Base-by-base conservation (phyloP, 441 rosid genomes). In the Brassica hybrid region DNA sequence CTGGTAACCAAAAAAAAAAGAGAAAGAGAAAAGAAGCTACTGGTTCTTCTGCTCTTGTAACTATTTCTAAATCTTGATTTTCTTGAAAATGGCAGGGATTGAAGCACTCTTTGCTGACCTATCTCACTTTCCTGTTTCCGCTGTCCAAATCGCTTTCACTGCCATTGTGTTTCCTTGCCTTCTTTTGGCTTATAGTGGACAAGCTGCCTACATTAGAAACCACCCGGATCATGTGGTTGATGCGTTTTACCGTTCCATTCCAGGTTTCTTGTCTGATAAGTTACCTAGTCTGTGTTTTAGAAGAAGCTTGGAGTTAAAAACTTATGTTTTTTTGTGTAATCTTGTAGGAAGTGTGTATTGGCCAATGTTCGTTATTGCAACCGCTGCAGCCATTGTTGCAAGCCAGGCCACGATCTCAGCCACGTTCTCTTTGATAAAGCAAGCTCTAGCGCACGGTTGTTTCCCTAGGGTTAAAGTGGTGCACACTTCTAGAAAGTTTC, bases 91-190 rank as follows among this genome's bases (percentile, higher is more conserved):
- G 80, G 32, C 88, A 94, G 99, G 99, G 69, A 95, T 94, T 0
- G 98, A 95, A 83, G 99, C 99, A 11, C 96, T 95, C 79, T 95
- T 93, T 50, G 99, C 99, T 7, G 99, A 95, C 79, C 85, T 94
- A 52, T 85, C 90, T 41, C 94, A 94, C 85, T 94, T 93, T 83
- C 98, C 99, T 4, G 92, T 94, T 72, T 76, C 88, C 9, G 97
- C 99, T 38, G 67, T 94, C 77, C 98, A 94, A 80, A 80, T 94
- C 57, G 97, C 99, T 68, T 94, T 94, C 82, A 94, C 99, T 6
- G 86, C 85, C 14, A 84, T 94, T 1, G 99, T 94, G 66, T 94
- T 93, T 83, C 99, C 99, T 62, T 89, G 97, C 83, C 97, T 94
- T 83, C 91, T 94, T 43, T 86, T 90, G 74, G 98, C 99, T 2